Base-by-base conservation (phyloP, 2,329 filamentous ascomycete genomes). In the Aspergillus quadricinctus region DNA sequence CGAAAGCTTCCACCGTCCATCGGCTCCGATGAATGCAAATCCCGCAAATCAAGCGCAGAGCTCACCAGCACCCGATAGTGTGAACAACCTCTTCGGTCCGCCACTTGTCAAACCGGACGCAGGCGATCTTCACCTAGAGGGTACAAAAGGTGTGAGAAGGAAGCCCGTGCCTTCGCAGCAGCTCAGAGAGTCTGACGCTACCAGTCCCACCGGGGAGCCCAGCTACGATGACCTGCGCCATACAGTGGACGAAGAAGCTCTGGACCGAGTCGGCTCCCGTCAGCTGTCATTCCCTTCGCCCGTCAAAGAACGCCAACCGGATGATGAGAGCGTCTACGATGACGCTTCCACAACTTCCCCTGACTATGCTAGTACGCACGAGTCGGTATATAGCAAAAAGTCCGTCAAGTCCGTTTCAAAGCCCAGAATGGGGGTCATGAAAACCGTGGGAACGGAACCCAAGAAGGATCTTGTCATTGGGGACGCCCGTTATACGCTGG, bases 401-500 rank as follows among this genome's bases (percentile, higher is more conserved):
- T 78, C 75, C 2, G 58, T 62, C 60, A 65, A 71, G 57, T 73
- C 73, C 56, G 68, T 76, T 60, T 73, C 82, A 8, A 83, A 83
- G 57, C 88, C 89, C 17, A 83, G 93, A 60, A 88, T 89, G 61
- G 92, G 92, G 50, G 86, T 92, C 6, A 78, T 93, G 69, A 92
- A 88, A 69, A 91, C 88, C 1, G 86, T 92, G 10, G 92, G 90
- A 45, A 75, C 77, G 6, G 76, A 76, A 37, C 65, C 76, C n/a
- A 69, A 68, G 57, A 75, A 72, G 45, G 72, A 74, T 37, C 66
- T 78, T 58, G 76, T 75, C 49, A 78, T 79, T 53, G 77, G 78
- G 17, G 79, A 81, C 66, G 72, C 73, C 57, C 77, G 69, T 57
- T 79, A 79, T 61, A 64, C 69, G 49, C 64, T 72, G 48, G 69